Evolutionary conservation across 1,284 basidiomycete species (phyloP), one percentile per base, ranked within the genome.

Genomic region (Puccinia triticina): DNA sequence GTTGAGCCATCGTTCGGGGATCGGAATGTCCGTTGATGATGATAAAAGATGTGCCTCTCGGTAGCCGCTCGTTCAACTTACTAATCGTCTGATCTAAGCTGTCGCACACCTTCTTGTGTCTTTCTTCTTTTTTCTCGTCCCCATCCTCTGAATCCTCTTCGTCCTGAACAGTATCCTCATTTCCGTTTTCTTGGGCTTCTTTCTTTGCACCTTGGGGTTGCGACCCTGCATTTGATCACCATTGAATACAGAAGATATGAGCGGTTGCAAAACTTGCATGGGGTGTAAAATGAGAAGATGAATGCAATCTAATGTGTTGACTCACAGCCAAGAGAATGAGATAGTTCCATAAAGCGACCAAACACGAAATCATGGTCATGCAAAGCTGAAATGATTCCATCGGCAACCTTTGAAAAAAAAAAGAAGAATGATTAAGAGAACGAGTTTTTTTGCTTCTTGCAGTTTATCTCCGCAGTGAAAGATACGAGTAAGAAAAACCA

Each of bases 11-110:
- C 64, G 40, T 46, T 0, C 93, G 90, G 0, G 95, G 94, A 86
- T 96, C 93, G 0, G 91, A 91, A 86, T 96, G 94, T 0, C 95
- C 95, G 0, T 92, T 93, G 85, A 96, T 91, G 67, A 97, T 88
- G 61, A 96, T 88, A 16, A 97, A 86, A 0, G 94, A 94, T 0
- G 94, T 93, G 37, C 92, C 76, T 69, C 37, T 78, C 23, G 76
- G 76, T 69, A 78, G 66, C 10, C 48, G 26, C 37, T 78, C 76
- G 23, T 78, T 78, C 10, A 78, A 48, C 29, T 40, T 55, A 12
- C 29, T 7, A 10, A 78, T 66, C 32, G 57, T 64, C 32, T 53
- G 18, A n/a, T 64, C 32, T 29, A 78, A 78, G 21, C 26, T 67
- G 14, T 67, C 21, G 46, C 61, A 78, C 5, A 69, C 43, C 23